Evolutionary conservation across 78 protist species (phyloP), one percentile per base, ranked within the genome.

Genomic region (Creolimax fragrantissima): DNA sequence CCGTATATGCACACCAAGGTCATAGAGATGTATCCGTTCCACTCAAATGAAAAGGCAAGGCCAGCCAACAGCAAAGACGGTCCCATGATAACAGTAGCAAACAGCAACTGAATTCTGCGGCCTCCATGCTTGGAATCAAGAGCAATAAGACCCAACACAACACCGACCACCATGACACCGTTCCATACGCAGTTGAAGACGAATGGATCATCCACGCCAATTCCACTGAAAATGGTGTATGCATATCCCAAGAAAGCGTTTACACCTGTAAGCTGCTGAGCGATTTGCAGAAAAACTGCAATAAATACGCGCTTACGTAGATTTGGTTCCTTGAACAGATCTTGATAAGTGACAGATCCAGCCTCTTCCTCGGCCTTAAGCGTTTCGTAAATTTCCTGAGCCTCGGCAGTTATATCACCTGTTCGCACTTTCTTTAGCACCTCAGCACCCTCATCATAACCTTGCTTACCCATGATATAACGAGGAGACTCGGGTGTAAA

Each of bases 11-110:
- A 84, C 85, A 84, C 88, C 88, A 84, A n/a, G 2, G 17, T 32
- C 88, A 84, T 84, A 2, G 88, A 32, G 88, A 84, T 2, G 88
- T 84, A 84, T 11, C 88, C 88, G 88, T 84, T 84, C 88, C 88
- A 84, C 2, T 41, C 45, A 2, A 84, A 32, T 84, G 11, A 32
- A 24, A 84, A 32, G 24, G 88, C 11, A 2, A 84, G 47, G 11
- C 39, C 88, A 2, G 47, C 88, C 0, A 84, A 32, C 47, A 84
- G 11, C 41, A 45, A 37, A 2, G 90, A 41, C 4, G 47, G 86
- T 0, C 58, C n/a, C 44, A 44, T 45, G 7, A 88, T n/a, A 6
- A n/a, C 35, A 1, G 47, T 45, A 2, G 86, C 90, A 35, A 88
- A 5, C 1, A 88, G 42, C 2, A 47, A 45, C 2, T 84, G 88